Evolutionary conservation across 2,329 filamentous ascomycete genomes (phyloP).

Genomic region (Aspergillus novoparasiticus): DNA sequence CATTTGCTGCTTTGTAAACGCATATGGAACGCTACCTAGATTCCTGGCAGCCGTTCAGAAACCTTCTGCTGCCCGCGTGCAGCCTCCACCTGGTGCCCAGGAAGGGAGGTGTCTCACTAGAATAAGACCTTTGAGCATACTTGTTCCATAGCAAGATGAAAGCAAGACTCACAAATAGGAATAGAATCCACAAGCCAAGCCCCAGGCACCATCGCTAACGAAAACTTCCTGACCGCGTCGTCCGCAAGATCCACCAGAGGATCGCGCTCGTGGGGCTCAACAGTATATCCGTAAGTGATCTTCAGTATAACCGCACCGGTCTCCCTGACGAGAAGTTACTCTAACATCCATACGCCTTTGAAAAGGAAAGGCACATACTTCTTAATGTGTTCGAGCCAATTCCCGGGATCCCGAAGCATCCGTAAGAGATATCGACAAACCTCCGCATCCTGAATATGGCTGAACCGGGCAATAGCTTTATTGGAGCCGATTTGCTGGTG

Average conservation of each 20-base stretch:
- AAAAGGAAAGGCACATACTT: slow-evolving; percentile 33
- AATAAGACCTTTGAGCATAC: background rate
- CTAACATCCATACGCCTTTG: too few species aligned
- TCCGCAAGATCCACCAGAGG: slow-evolving; percentile 48
- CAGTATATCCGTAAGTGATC: slow-evolving; percentile 51
- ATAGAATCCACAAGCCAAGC: slow-evolving; percentile 18
- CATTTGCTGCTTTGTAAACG: slow-evolving; percentile 21
- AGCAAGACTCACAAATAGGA: slow-evolving; percentile 9
- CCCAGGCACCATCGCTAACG: slow-evolving; percentile 14
- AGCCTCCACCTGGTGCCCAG: slow-evolving; percentile 11
- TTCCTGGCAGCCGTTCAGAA: slow-evolving; percentile 29
- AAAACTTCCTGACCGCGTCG: slow-evolving; percentile 44
- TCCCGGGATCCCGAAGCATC: slow-evolving; percentile 42
- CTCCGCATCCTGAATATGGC: slow-evolving; percentile 49
- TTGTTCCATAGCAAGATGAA: background rate
- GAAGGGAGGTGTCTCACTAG: slow-evolving; percentile 14
- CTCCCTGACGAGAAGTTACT: slow-evolving; percentile 27
- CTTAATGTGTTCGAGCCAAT: slow-evolving; percentile 46
- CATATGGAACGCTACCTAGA: slow-evolving; percentile 45
- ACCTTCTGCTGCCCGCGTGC: background rate
- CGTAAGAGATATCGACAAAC: slow-evolving; percentile 48
- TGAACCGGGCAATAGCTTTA: slow-evolving; percentile 40
- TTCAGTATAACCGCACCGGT: slow-evolving; percentile 48
- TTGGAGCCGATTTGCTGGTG: slow-evolving; percentile 51
- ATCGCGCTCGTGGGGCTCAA: slow-evolving; percentile 43